A percentile compares a stretch with the other conserved stretches of the same genome.
phyloP scores from a whole-genome alignment of 495 filamentous ascomycete species.

The Neurospora tetraspora region DNA sequence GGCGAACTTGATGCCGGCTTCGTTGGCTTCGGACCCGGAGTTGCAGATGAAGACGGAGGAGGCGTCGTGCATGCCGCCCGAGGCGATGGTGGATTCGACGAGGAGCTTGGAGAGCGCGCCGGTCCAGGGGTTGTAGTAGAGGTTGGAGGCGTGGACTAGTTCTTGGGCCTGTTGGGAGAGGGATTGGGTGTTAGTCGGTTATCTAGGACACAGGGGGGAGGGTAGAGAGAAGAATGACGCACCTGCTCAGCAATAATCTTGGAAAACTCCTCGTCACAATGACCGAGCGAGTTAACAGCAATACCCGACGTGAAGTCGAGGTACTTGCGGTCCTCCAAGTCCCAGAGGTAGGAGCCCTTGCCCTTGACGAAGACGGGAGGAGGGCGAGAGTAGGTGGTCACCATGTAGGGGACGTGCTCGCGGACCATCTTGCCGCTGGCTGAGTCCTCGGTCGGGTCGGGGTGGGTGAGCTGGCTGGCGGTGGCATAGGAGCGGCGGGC shows the following conservation, averaged over 20 bases:
- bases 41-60: constrained; percentile 88
- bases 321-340: constrained; percentile 79
- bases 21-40: constrained; percentile 90
- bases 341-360: constrained; percentile 77
- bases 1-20: constrained; percentile 94
- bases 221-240: neutral
- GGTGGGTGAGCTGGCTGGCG: constrained; percentile 38
- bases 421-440: constrained; percentile 61
- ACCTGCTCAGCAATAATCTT: constrained; percentile 66
- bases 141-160: constrained; percentile 82
- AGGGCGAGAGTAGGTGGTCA: constrained; percentile 90
- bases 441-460: constrained; percentile 73
- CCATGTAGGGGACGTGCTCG: constrained; percentile 74
- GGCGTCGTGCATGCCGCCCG: constrained; percentile 72
- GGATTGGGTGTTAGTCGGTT: constrained; percentile 2
- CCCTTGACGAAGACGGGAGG: constrained; percentile 81
- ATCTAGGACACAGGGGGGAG: neutral
- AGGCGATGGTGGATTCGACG: constrained; percentile 61
- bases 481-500: constrained; percentile 6
- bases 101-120: constrained; percentile 77
- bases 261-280: constrained; percentile 65
- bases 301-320: constrained; percentile 94
- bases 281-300: constrained; percentile 86
- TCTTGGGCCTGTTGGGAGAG: constrained; percentile 66
- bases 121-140: constrained; percentile 94